Evolutionary conservation across 1,284 basidiomycete species (phyloP).

Genomic region (Trichosporon ovoides): DNA sequence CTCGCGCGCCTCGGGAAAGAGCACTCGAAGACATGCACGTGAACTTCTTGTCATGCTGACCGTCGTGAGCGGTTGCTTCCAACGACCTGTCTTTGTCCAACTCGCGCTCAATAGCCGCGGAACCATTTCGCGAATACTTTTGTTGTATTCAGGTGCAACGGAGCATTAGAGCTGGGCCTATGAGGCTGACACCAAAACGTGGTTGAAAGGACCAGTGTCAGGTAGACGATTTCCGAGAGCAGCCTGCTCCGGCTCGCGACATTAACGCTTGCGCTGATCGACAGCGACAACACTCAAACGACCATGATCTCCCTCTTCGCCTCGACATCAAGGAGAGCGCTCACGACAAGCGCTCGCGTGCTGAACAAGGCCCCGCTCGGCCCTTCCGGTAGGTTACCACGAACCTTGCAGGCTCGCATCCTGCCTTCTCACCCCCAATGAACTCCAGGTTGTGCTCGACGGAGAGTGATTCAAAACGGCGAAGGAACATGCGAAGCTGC

Average conservation of each 20-base stretch:
- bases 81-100: background rate
- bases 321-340: slow-evolving; percentile 24
- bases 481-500: background rate
- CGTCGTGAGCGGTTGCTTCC: background rate
- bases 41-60: background rate
- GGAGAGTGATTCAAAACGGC: too few relatives aligned
- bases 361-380: slow-evolving; percentile 29
- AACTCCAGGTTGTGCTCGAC: too few relatives aligned
- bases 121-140: too few relatives aligned
- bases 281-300: background rate
- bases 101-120: too few relatives aligned
- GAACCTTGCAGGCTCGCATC: too few relatives aligned
- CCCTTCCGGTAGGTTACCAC: slow-evolving; percentile 23
- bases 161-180: too few relatives aligned
- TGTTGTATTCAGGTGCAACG: too few relatives aligned
- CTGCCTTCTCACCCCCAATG: too few relatives aligned
- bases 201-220: background rate
- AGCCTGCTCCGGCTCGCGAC: background rate
- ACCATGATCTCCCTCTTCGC: slow-evolving; percentile 29
- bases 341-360: slow-evolving; percentile 23
- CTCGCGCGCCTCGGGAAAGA: background rate
- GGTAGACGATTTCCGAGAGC: background rate
- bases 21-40: slow-evolving; percentile 1
- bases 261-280: background rate
- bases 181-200: background rate